Percentiles rank a stretch among this genome's conserved stretches.
Conservation (phyloP, 202 grass and related monocot species). For the Setaria viridis region DNA sequence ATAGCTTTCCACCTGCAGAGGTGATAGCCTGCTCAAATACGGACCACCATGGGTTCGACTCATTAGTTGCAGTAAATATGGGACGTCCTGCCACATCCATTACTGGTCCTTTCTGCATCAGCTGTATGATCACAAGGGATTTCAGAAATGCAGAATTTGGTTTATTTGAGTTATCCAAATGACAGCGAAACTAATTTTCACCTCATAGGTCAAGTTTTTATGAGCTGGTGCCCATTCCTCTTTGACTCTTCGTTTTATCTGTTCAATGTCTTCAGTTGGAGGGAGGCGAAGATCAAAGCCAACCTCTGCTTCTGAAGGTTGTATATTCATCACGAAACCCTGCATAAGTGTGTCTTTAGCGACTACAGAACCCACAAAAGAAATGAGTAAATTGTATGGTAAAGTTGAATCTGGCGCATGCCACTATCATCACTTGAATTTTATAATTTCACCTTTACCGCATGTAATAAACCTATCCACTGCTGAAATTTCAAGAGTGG, state of each 20-base stretch:
- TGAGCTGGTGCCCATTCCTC: conserved; percentile 90
- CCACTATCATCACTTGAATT: background rate
- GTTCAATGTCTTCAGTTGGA: conserved; percentile 73
- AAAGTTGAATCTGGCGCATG: conserved; percentile 25
- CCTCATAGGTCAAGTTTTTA: conserved; percentile 86
- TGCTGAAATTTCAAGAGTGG: background rate
- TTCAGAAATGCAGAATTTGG: conserved; percentile 11
- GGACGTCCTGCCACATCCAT: conserved; percentile 58
- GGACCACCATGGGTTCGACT: conserved; percentile 88
- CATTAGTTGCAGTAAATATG: conserved; percentile 70
- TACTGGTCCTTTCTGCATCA: conserved; percentile 60
- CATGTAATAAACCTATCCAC: conserved; percentile 1
- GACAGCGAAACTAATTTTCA: conserved; percentile 26
- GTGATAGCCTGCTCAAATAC: conserved; percentile 71
- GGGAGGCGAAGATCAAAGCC: conserved; percentile 90
- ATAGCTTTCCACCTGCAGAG: conserved; percentile 65
- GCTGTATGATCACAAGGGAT: conserved; percentile 42
- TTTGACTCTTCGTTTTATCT: conserved; percentile 71
- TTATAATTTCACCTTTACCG: conserved; percentile 7
- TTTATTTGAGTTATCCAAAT: background rate
- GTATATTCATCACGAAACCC: conserved; percentile 99
- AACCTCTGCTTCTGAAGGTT: conserved; percentile 97
- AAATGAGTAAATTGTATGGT: background rate
- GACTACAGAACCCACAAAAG: background rate
- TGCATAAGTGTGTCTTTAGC: conserved; percentile 52